A percentile compares a stretch with the other conserved stretches of the same genome.
Conservation (phyloP, 2,329 filamentous ascomycete species). For the Fusarium dimerum region DNA sequence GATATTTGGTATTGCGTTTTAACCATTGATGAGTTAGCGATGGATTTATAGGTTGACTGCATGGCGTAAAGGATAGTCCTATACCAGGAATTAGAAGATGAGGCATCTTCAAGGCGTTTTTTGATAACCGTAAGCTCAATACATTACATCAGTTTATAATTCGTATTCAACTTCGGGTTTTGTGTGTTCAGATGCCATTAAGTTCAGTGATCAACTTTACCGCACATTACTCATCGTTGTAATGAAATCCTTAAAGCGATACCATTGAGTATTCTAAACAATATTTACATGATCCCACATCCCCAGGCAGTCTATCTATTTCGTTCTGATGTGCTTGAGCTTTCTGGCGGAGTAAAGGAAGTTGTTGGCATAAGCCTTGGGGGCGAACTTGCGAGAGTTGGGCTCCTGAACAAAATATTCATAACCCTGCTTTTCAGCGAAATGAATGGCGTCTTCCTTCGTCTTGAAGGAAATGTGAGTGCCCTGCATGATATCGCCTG, state of each 20-base stretch:
- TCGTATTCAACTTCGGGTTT: too few relatives aligned
- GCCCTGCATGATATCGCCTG: slow-evolving; percentile 91
- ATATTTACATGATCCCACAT: slow-evolving; percentile 29
- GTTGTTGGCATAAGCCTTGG: slow-evolving; percentile 96
- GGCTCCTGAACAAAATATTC: slow-evolving; percentile 99
- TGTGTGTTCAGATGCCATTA: too few relatives aligned
- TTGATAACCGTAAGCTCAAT: neutral
- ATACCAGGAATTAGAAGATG: slow-evolving; percentile 13
- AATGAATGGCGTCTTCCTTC: slow-evolving; percentile 92
- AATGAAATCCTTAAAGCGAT: neutral
- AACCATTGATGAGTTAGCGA: slow-evolving; percentile 17
- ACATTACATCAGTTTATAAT: neutral
- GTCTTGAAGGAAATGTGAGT: slow-evolving; percentile 86
- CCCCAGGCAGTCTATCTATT: slow-evolving; percentile 51
- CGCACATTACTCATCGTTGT: too few relatives aligned
- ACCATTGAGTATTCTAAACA: slow-evolving; percentile 23
- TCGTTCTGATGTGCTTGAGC: slow-evolving; percentile 83
- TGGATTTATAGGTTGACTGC: slow-evolving; percentile 8
- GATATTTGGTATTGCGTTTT: slow-evolving; percentile 11
- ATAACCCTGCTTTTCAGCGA: slow-evolving; percentile 98
- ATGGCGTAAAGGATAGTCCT: slow-evolving; percentile 24
- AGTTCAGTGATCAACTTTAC: neutral
- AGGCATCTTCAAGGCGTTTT: slow-evolving; percentile 19
- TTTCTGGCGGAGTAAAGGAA: slow-evolving; percentile 84
- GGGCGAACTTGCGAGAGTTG: slow-evolving; percentile 79